A percentile compares a stretch with the other conserved stretches of the same genome.
Evolutionary conservation across 163 green algal genomes (phyloP).

Genomic region (Prototheca cutis): DNA sequence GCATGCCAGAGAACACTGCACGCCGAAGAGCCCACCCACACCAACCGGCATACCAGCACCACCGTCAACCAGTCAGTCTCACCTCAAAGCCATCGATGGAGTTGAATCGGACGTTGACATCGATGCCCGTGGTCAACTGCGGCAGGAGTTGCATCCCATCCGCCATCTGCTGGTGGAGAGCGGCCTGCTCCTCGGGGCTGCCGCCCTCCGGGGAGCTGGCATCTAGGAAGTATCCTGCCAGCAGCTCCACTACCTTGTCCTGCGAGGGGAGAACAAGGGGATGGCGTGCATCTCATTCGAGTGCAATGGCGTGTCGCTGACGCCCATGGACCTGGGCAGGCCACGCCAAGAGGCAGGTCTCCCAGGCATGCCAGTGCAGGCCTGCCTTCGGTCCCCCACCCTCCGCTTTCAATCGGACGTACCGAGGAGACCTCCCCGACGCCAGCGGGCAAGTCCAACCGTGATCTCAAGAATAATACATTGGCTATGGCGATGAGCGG

Average conservation of each 20-base stretch:
- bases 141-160: conserved; percentile 66
- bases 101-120: conserved; percentile 90
- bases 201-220: conserved; percentile 29
- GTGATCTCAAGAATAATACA: conserved; percentile 63
- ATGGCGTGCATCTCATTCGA: too few species aligned
- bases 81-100: conserved; percentile 34
- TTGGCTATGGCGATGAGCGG: conserved; percentile 88
- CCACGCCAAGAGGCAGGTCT: too few species aligned
- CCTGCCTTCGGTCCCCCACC: too few species aligned
- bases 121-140: conserved; percentile 69
- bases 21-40: too few species aligned
- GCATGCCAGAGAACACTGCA: too few species aligned
- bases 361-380: too few species aligned
- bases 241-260: conserved; percentile 48
- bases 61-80: not conserved
- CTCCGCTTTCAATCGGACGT: conserved; percentile 5
- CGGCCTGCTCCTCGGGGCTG: conserved; percentile 34
- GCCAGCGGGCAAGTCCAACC: conserved; percentile 25
- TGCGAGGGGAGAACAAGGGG: too few species aligned
- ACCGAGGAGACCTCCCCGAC: conserved; percentile 33
- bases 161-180: conserved; percentile 59
- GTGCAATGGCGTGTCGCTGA: too few species aligned
- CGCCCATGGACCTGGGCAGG: too few species aligned
- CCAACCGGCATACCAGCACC: too few species aligned
- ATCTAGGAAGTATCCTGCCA: conserved; percentile 54